Conservation (phyloP, 2,329 filamentous ascomycete species). For the Emmonsiellopsis sp. region DNA sequence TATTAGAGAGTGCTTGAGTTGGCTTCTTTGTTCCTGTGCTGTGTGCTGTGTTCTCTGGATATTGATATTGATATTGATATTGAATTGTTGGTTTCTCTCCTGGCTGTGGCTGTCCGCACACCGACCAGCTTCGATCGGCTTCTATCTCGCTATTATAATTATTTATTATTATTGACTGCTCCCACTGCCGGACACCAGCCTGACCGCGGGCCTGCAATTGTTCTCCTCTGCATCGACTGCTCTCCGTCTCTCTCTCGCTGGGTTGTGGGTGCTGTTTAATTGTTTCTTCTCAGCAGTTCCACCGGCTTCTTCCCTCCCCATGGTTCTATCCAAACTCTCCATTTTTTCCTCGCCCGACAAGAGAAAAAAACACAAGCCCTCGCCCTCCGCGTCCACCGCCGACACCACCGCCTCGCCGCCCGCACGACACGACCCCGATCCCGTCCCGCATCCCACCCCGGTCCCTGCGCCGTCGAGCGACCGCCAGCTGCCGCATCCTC, state of each 20-base stretch:
- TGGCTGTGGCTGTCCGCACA: no score
- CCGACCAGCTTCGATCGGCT: no score
- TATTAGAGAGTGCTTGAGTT: no score
- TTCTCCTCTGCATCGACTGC: background rate
- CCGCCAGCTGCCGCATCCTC: background rate
- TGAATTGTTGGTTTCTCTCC: no score
- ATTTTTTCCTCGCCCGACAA: slow-evolving; percentile 16
- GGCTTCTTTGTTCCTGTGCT: no score
- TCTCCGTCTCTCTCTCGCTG: background rate
- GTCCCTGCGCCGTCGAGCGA: background rate
- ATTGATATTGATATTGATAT: no score
- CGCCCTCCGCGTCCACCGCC: slow-evolving; percentile 5
- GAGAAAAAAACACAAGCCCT: slow-evolving; percentile 17
- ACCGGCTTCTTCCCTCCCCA: slow-evolving; percentile 10
- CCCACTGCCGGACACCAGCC: no score
- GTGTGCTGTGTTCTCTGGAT: no score
- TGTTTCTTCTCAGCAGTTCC: background rate
- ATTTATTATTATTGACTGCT: no score
- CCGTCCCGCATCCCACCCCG: background rate
- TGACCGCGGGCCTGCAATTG: no score
- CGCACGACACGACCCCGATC: slow-evolving; percentile 5
- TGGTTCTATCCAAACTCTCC: slow-evolving; percentile 31
- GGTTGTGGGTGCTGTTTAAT: background rate
- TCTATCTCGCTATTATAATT: no score
- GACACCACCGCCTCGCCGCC: background rate